Percentiles rank a stretch among this genome's conserved stretches.
These are phyloP conservation scores for Cladosporium halotolerans DNA, from an alignment of 2,329 filamentous ascomycete genomes.

Conservation along the genomic window DNA sequence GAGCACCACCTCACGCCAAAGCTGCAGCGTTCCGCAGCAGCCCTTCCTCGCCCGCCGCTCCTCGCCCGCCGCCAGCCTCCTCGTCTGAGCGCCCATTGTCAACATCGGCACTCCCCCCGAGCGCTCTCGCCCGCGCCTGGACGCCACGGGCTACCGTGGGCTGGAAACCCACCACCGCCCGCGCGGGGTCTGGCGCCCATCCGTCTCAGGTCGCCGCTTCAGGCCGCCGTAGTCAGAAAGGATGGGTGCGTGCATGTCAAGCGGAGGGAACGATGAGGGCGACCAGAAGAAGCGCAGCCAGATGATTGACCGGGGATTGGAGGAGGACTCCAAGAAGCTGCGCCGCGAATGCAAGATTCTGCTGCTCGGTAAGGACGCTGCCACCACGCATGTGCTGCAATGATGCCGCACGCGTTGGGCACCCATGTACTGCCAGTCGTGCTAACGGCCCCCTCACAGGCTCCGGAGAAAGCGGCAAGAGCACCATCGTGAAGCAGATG, in stretches of 20 bases:
- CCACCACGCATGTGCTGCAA: background rate
- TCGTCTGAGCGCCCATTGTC: slow-evolving; percentile 5
- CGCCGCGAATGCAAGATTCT: slow-evolving; percentile 98
- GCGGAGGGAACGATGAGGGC: slow-evolving; percentile 72
- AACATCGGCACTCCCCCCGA: background rate
- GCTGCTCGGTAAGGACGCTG: slow-evolving; percentile 66
- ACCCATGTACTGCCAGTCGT: background rate
- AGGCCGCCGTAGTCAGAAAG: slow-evolving; percentile 19
- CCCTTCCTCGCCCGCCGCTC: background rate
- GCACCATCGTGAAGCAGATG: slow-evolving; percentile 99
- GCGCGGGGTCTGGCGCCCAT: slow-evolving; percentile 19
- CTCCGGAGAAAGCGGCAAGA: slow-evolving; percentile 97
- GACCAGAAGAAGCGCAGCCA: slow-evolving; percentile 96
- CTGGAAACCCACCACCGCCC: slow-evolving; percentile 11
- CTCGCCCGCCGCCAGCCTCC: background rate
- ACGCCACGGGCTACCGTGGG: slow-evolving; percentile 6
- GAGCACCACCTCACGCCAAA: slow-evolving; percentile 1
- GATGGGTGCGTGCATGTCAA: slow-evolving; percentile 95
- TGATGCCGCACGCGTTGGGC: background rate
- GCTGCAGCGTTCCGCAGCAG: slow-evolving; percentile 2
- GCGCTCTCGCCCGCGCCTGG: slow-evolving; percentile 6
- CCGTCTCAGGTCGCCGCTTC: slow-evolving; percentile 24
- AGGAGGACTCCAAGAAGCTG: slow-evolving; percentile 89
- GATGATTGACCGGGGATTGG: slow-evolving; percentile 85
- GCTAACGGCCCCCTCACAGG: slow-evolving; percentile 47